Conservation (phyloP, 208 protist genomes). For the Eutreptiella sp. region DNA sequence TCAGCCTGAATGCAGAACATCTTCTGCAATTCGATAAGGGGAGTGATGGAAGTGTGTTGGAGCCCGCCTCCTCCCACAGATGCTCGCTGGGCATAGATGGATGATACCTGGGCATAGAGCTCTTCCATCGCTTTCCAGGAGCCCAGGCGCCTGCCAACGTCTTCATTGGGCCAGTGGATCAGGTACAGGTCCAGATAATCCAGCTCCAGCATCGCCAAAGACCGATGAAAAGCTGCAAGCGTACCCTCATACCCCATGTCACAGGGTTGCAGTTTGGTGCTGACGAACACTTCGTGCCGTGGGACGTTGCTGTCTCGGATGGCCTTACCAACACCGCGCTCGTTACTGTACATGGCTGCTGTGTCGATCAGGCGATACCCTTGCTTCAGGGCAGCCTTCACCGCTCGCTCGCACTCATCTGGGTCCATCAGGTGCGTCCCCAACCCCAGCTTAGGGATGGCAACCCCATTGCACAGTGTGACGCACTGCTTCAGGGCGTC, state of each 20-base stretch:
- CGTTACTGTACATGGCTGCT: conserved; percentile 37
- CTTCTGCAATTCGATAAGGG: too few species aligned
- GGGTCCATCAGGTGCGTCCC: conserved; percentile 28
- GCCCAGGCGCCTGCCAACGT: too few species aligned
- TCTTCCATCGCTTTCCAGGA: conserved; percentile 74
- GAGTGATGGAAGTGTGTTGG: too few species aligned
- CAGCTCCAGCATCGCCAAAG: background rate
- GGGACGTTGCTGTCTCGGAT: conserved; percentile 11
- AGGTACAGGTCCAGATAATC: conserved; percentile 21
- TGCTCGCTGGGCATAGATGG: too few species aligned
- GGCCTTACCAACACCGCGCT: conserved; percentile 31
- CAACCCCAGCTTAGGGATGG: conserved; percentile 33
- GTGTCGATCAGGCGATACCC: conserved; percentile 42
- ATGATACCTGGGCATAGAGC: conserved; percentile 55
- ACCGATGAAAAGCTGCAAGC: background rate
- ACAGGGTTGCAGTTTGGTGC: conserved; percentile 9
- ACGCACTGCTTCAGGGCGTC: too few species aligned
- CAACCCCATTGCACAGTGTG: conserved; percentile 19
- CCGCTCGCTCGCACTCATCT: conserved; percentile 9
- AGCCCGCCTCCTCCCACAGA: too few species aligned
- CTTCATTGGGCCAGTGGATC: conserved; percentile 7
- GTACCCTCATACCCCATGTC: background rate
- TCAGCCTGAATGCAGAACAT: too few species aligned
- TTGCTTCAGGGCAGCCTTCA: conserved; percentile 20
- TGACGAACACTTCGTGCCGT: conserved; percentile 32